Percentiles rank a stretch among this genome's conserved stretches.
phyloP scores from a whole-genome alignment of 805 yeast genomes.

The Spathaspora girioi region DNA sequence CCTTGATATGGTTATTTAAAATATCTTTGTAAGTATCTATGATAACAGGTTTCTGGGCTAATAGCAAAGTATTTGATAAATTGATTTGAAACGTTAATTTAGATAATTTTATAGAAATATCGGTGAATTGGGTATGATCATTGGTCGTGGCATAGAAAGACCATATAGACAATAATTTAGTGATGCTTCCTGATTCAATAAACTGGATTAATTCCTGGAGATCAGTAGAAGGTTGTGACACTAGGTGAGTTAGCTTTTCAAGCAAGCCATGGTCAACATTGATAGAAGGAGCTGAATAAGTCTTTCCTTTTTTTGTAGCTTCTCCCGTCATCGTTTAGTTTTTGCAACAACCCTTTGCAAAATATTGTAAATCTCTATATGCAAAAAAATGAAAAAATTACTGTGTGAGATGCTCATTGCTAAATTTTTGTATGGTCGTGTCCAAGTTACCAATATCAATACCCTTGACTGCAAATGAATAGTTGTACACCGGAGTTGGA shows the following conservation, averaged over 20 bases:
- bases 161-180: slow-evolving; percentile 38
- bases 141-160: slow-evolving; percentile 42
- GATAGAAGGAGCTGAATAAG: slow-evolving; percentile 5
- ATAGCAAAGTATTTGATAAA: slow-evolving; percentile 6
- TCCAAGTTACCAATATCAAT: background rate
- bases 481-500: too few species aligned
- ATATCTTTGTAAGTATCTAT: slow-evolving; percentile 47
- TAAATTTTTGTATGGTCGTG: background rate
- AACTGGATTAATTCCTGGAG: slow-evolving; percentile 17
- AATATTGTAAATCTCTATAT: background rate
- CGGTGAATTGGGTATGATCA: slow-evolving; percentile 50
- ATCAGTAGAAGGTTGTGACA: background rate
- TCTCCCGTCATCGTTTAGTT: background rate
- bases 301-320: slow-evolving; percentile 5
- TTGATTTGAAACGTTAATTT: slow-evolving; percentile 19
- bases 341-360: background rate
- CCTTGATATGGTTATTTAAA: slow-evolving; percentile 53
- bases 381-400: background rate
- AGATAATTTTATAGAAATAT: slow-evolving; percentile 39
- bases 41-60: slow-evolving; percentile 17
- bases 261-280: slow-evolving; percentile 12
- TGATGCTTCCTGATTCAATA: slow-evolving; percentile 23
- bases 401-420: background rate
- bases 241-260: slow-evolving; percentile 7
- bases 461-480: background rate